Evolutionary conservation across 1,284 basidiomycete genomes (phyloP), one percentile per base, ranked within the genome.

Genomic region (Tilletia horrida): DNA sequence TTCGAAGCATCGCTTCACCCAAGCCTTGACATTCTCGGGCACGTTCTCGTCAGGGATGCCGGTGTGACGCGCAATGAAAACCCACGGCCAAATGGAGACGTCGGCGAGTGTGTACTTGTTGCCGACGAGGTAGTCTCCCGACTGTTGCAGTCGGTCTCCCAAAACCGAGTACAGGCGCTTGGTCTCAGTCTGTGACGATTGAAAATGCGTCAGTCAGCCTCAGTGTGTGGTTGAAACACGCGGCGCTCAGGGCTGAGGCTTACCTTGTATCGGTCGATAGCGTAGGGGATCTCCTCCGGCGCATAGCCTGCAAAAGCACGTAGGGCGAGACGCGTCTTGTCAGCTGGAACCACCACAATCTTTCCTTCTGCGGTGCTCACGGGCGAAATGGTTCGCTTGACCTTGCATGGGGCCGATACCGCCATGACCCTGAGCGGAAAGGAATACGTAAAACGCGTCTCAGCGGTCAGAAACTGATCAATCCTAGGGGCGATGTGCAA

Each of bases 31-130:
- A 43, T 68, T 67, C 29, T 67, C 71, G 1, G 69, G 69, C 13
- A 74, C 65, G 8, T 72, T 63, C 11, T 74, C 69, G 45, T 68
- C n/a, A 31, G 40, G 40, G 57, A 72, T 66, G 6, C 71, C 71
- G 9, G 69, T 68, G 42, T 69, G 69, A 1, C 68, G 69, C 59
- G 66, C 67, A 66, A 69, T 70, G 6, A 68, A 62, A 0, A 67
- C 69, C 76, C 76, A 77, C 21, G 72, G 71, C 64, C 68, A 77
- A 50, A 27, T 59, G 62, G 73, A 68, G 45, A 73, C 72, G 64
- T 77, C 75, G 23, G 75, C 75, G 21, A 77, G 66, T 21, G 69
- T 70, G 68, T 73, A 76, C 62, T 76, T 74, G 35, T 73, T 71
- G 14, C 76, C 76, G 8, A 77, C 76, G 16, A 77, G 71, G 55